Percentiles rank a stretch among this genome's conserved stretches.
Conservation (phyloP, 176 grass and related monocot genomes). For the Otatea glauca region DNA sequence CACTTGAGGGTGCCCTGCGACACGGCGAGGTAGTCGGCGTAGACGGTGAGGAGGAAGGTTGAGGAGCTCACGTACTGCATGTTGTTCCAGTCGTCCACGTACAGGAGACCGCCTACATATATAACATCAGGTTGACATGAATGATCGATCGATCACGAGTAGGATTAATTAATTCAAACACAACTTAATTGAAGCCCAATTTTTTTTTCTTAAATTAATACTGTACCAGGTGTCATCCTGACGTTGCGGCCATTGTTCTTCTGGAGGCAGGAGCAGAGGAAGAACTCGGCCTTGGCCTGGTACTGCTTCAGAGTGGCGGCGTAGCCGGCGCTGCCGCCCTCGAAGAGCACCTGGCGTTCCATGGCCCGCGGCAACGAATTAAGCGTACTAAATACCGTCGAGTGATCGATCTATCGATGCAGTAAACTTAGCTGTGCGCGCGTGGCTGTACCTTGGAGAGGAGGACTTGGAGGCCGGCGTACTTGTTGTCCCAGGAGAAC, state of each 20-base stretch:
- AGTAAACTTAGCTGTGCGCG: too few species aligned
- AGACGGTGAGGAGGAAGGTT: constrained; percentile 77
- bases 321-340: constrained; percentile 25
- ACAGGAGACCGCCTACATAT: constrained; percentile 56
- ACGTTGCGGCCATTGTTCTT: constrained; percentile 85
- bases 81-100: constrained; percentile 88
- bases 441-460: constrained; percentile 54
- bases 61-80: constrained; percentile 82
- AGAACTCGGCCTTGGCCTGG: constrained; percentile 94
- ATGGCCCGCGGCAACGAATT: background rate
- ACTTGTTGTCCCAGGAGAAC: constrained; percentile 99
- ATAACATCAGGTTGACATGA: background rate
- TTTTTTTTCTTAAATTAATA: too few species aligned
- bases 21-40: constrained; percentile 66
- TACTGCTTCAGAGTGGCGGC: constrained; percentile 66
- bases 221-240: constrained; percentile 61
- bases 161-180: background rate
- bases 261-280: constrained; percentile 87
- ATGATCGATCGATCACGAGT: background rate
- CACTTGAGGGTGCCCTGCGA: constrained; percentile 55
- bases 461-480: constrained; percentile 86
- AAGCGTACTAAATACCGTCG: background rate
- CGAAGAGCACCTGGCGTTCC: constrained; percentile 41
- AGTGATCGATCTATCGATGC: too few species aligned
- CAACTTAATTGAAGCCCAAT: too few species aligned